phyloP scores from a whole-genome alignment of 805 yeast genomes.

The Metschnikowia chrysomelidarum region DNA sequence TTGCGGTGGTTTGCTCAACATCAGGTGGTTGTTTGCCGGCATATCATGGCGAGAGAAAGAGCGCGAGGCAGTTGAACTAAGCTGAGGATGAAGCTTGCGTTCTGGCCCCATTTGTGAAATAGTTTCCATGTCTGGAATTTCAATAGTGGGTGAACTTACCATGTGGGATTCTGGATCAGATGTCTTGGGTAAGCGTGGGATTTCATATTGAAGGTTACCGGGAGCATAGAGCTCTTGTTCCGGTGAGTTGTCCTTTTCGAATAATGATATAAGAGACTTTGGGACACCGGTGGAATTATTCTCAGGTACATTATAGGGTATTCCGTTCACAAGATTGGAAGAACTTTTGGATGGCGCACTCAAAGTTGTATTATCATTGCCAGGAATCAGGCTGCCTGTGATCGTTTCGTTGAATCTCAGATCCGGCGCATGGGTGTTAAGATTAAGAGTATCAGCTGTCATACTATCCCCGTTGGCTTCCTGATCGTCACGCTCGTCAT shows the following conservation, averaged over 20 bases:
- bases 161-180: slow-evolving; percentile 10
- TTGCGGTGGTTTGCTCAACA: slow-evolving; percentile 41
- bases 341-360: slow-evolving; percentile 1
- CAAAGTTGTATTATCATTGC: slow-evolving; percentile 3
- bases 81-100: slow-evolving; percentile 9
- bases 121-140: slow-evolving; percentile 66
- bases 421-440: slow-evolving; percentile 4
- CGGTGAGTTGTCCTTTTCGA: slow-evolving; percentile 14
- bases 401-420: slow-evolving; percentile 24
- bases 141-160: slow-evolving; percentile 56
- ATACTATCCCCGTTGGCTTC: slow-evolving; percentile 25
- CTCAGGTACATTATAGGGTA: slow-evolving; percentile 6
- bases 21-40: slow-evolving; percentile 15
- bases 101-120: slow-evolving; percentile 24
- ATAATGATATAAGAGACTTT: slow-evolving; percentile 17
- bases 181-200: slow-evolving; percentile 13
- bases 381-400: slow-evolving; percentile 13
- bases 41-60: slow-evolving; percentile 8
- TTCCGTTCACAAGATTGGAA: slow-evolving; percentile 1
- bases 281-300: slow-evolving; percentile 10
- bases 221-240: slow-evolving; percentile 6
- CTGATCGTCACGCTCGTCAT: slow-evolving; percentile 28
- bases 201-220: slow-evolving; percentile 7
- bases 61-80: slow-evolving; percentile 7
- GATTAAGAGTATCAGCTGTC: slow-evolving; percentile 22